phyloP scores from a whole-genome alignment of 768 basidiomycete genomes.

The Mycena belliarum region DNA sequence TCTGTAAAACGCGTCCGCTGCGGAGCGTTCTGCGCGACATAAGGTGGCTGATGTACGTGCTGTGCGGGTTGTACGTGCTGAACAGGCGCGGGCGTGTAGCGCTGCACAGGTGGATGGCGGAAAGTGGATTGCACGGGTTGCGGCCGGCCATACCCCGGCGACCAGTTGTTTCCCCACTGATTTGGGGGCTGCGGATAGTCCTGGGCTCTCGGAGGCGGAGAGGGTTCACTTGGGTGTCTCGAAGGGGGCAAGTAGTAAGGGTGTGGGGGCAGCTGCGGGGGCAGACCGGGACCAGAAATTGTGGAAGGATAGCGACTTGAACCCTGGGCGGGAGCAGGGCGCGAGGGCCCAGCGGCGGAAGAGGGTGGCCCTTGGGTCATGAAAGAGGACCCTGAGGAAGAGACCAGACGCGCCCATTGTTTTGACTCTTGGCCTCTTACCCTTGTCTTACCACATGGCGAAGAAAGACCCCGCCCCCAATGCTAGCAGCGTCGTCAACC shows the following conservation, averaged over 20 bases:
- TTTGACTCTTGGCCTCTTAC: background rate
- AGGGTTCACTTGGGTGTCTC: background rate
- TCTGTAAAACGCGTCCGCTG: conserved; percentile 19
- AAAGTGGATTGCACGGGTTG: conserved; percentile 3
- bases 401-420: background rate
- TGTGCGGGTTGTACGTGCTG: no score
- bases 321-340: background rate
- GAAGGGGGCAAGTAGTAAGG: background rate
- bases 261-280: background rate
- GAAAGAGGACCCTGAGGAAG: no score
- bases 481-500: conserved; percentile 58
- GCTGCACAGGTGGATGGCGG: background rate
- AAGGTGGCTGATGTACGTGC: background rate
- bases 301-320: background rate
- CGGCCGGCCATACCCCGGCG: background rate
- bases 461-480: conserved; percentile 68
- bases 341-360: conserved; percentile 42
- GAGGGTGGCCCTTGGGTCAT: conserved; percentile 46
- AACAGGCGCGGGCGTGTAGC: background rate
- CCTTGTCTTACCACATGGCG: conserved; percentile 60
- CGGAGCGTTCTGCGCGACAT: background rate
- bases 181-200: background rate
- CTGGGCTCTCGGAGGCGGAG: background rate
- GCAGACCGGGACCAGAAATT: background rate
- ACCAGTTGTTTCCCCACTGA: conserved; percentile 6